Conservation (phyloP, 441 rosid species). For the Populus tomentosa region DNA sequence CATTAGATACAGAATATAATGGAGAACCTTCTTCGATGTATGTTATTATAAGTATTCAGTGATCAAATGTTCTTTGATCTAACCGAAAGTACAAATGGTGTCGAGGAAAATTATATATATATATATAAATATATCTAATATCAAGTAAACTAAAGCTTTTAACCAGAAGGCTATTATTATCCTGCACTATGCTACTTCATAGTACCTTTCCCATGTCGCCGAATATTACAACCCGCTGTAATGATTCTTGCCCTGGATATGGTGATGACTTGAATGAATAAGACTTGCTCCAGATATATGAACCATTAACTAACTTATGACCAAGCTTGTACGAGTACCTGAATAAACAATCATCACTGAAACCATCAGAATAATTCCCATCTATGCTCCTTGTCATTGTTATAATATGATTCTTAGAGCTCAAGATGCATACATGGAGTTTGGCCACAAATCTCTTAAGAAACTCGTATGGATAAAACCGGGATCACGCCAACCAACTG, state of each 20-base stretch:
- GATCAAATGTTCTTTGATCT: too few relatives aligned
- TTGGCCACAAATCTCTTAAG: slow-evolving; percentile 90
- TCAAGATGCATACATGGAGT: slow-evolving; percentile 41
- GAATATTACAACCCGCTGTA: slow-evolving; percentile 71
- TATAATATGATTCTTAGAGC: not conserved
- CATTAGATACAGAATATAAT: too few relatives aligned
- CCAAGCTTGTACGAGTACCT: slow-evolving; percentile 78
- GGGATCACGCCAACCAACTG: slow-evolving; percentile 96
- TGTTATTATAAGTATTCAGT: too few relatives aligned
- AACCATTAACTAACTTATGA: slow-evolving; percentile 52
- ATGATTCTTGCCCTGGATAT: slow-evolving; percentile 83
- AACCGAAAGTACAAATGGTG: too few relatives aligned
- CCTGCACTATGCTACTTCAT: too few relatives aligned
- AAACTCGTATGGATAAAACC: slow-evolving; percentile 91
- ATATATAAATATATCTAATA: too few relatives aligned
- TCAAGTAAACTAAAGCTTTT: too few relatives aligned
- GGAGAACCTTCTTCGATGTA: too few relatives aligned
- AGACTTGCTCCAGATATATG: slow-evolving; percentile 60
- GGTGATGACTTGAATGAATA: slow-evolving; percentile 71
- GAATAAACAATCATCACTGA: slow-evolving; percentile 12
- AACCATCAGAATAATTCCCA: not conserved
- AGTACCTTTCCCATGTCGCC: slow-evolving; percentile 97
- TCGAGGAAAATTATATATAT: too few relatives aligned
- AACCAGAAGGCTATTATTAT: too few relatives aligned
- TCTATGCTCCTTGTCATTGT: not conserved